A percentile compares a stretch with the other conserved stretches of the same genome.
Evolutionary conservation across 192 early-diverging fungal genomes (phyloP).

Genomic region (Umbelopsis sp.): DNA sequence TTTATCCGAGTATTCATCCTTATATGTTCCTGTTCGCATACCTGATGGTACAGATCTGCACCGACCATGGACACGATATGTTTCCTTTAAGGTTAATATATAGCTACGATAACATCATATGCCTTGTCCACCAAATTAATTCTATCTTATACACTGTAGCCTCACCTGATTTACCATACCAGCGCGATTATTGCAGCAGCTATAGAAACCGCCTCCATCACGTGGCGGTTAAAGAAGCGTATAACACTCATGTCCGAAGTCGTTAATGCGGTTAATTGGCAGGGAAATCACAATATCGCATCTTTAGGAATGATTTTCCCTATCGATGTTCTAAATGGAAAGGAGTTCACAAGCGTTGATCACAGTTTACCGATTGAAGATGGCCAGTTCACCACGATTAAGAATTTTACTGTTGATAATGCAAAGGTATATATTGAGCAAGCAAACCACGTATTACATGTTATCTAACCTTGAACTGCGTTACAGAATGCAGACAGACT

Average conservation of each 20-base stretch:
- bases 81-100: constrained; percentile 38
- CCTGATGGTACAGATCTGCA: constrained; percentile 25
- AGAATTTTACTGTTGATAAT: not conserved
- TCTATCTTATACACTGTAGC: constrained; percentile 20
- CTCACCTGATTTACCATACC: constrained; percentile 50
- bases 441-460: not conserved
- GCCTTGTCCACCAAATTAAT: not conserved
- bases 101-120: constrained; percentile 12
- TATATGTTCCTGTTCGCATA: constrained; percentile 52
- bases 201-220: constrained; percentile 47
- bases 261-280: constrained; percentile 46
- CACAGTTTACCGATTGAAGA: not conserved
- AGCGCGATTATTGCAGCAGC: constrained; percentile 55
- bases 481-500: not conserved
- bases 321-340: constrained; percentile 1
- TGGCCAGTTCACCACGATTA: not conserved
- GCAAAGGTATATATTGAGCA: not conserved
- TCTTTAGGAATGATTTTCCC: constrained; percentile 39
- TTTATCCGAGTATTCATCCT: constrained; percentile 46
- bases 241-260: constrained; percentile 35
- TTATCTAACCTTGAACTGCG: not conserved
- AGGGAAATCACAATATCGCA: constrained; percentile 42
- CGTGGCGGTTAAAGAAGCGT: constrained; percentile 43
- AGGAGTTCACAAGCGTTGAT: not conserved
- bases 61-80: constrained; percentile 28